These are phyloP conservation scores for Phaeotremella skinneri DNA, from an alignment of 768 basidiomycete species.

Conservation along the genomic window DNA sequence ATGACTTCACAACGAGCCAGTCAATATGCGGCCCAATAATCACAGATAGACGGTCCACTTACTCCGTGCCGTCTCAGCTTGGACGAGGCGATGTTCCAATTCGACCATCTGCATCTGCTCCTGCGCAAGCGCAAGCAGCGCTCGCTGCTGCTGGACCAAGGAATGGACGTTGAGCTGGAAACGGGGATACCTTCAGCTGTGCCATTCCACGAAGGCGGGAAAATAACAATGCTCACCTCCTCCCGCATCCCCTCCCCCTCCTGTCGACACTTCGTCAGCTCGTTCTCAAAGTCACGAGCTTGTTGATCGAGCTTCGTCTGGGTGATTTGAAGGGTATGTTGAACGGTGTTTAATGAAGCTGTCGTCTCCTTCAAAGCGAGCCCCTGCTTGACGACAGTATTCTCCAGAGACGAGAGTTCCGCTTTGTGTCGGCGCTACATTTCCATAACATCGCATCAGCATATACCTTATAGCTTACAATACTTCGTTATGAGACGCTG, in stretches of 20 bases:
- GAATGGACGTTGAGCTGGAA: slow-evolving; percentile 36
- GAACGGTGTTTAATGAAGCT: neutral
- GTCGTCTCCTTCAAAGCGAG: slow-evolving; percentile 3
- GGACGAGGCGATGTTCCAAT: slow-evolving; percentile 37
- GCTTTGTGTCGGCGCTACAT: slow-evolving; percentile 18
- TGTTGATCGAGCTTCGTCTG: slow-evolving; percentile 8
- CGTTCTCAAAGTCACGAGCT: slow-evolving; percentile 2
- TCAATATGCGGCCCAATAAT: neutral
- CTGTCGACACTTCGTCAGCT: slow-evolving; percentile 27
- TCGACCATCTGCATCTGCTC: slow-evolving; percentile 43
- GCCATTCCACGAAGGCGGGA: neutral
- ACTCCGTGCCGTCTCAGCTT: slow-evolving; percentile 36
- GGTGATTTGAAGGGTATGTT: slow-evolving; percentile 1
- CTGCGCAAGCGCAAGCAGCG: slow-evolving; percentile 33
- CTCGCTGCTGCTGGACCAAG: slow-evolving; percentile 37
- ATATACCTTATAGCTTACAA: neutral
- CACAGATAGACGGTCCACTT: slow-evolving; percentile 5
- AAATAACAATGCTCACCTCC: slow-evolving; percentile 29
- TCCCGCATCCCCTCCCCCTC: slow-evolving; percentile 40
- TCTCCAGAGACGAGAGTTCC: slow-evolving; percentile 20
- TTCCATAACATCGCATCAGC: slow-evolving; percentile 10
- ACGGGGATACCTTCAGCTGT: neutral
- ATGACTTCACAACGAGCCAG: slow-evolving; percentile 30
- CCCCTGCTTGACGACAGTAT: slow-evolving; percentile 9
- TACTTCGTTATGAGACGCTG: no score